Conservation (phyloP, 331 rosid species). For the Arachis monticola region DNA sequence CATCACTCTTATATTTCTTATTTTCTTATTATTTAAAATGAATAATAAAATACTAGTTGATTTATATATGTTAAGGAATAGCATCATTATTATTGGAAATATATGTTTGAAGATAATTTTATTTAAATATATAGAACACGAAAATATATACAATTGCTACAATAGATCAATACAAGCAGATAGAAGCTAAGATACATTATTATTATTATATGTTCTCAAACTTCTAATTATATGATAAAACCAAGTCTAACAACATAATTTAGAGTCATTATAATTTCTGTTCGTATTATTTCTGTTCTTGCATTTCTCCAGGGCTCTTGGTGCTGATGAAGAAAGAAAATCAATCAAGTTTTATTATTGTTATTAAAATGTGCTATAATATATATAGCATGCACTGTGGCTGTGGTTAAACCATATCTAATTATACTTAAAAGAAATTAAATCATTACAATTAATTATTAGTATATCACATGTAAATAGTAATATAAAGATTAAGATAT, state of each 20-base stretch:
- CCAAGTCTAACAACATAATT: constrained; percentile 5
- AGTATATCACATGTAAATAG: neutral
- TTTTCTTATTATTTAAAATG: neutral
- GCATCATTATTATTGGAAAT: neutral
- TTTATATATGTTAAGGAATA: constrained; percentile 19
- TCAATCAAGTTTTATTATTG: neutral
- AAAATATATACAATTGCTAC: constrained; percentile 16
- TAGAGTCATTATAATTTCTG: constrained; percentile 45
- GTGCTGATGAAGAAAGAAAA: constrained; percentile 63
- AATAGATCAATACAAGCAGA: constrained; percentile 34
- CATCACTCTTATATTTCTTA: neutral
- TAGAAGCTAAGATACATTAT: too few relatives aligned
- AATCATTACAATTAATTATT: neutral
- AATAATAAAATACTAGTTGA: neutral
- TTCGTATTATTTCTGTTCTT: constrained; percentile 69
- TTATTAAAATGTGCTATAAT: neutral
- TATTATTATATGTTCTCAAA: constrained; percentile 21
- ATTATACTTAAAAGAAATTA: neutral
- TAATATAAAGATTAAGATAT: neutral
- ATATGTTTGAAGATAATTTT: constrained; percentile 8
- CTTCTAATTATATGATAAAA: constrained; percentile 43
- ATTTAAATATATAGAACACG: neutral
- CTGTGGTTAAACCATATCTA: neutral
- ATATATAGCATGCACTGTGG: neutral
- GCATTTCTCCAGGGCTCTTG: constrained; percentile 89